Percentiles rank a stretch among this genome's conserved stretches.
phyloP scores from a whole-genome alignment of 148 eudicot genomes.

The Silene latifolia region DNA sequence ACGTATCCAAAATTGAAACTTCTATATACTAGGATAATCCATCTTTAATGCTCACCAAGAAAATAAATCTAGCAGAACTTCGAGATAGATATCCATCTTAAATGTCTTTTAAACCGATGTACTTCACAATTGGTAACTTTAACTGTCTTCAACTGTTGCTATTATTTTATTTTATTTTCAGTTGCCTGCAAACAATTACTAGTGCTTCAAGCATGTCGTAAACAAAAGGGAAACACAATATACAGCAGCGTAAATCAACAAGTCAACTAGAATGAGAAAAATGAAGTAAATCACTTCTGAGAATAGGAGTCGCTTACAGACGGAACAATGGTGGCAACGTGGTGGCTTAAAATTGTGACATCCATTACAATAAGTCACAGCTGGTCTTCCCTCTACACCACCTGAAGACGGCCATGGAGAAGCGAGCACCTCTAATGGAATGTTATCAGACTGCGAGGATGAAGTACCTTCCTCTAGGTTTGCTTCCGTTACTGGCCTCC shows the following conservation, averaged over 20 bases:
- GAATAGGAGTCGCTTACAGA: constrained; percentile 53
- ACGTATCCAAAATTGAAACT: too few species aligned
- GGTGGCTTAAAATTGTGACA: constrained; percentile 87
- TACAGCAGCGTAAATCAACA: not conserved
- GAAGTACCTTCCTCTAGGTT: constrained; percentile 55
- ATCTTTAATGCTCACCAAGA: not conserved
- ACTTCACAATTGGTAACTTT: too few species aligned
- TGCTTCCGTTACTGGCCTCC: constrained; percentile 51
- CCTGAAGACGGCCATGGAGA: constrained; percentile 42
- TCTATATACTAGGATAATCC: too few species aligned
- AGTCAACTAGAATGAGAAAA: not conserved
- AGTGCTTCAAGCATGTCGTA: not conserved
- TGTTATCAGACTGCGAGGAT: constrained; percentile 31
- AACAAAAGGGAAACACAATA: not conserved
- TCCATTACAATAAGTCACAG: constrained; percentile 45
- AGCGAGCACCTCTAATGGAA: constrained; percentile 31
- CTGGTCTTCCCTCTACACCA: constrained; percentile 32
- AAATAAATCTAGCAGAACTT: not conserved
- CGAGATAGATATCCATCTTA: not conserved
- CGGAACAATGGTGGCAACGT: constrained; percentile 95
- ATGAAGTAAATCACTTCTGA: not conserved
- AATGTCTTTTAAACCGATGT: too few species aligned
- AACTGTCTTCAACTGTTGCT: not conserved
- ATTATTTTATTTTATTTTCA: not conserved
- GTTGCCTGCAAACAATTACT: not conserved